A percentile compares a stretch with the other conserved stretches of the same genome.
Evolutionary conservation across 495 filamentous ascomycete genomes (phyloP).

Genomic region (Hypoxylon cercidicola): DNA sequence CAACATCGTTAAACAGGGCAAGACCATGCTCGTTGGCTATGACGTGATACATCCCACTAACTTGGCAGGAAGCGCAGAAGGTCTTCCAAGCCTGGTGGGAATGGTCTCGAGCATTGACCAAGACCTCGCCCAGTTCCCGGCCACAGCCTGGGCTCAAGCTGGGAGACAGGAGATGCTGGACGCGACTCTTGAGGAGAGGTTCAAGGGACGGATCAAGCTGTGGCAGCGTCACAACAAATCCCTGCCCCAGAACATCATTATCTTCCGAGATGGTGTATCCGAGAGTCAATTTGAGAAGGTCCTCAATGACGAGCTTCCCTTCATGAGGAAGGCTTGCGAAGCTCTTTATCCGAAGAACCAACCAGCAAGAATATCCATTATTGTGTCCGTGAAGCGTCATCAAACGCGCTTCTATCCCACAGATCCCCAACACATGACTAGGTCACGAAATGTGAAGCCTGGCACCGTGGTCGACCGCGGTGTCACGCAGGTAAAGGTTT

Average conservation of each 20-base stretch:
- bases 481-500: conserved; percentile 77
- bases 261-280: conserved; percentile 92
- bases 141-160: conserved; percentile 67
- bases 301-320: conserved; percentile 61
- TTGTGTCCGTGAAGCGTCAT: conserved; percentile 87
- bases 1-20: conserved; percentile 67
- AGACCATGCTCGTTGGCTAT: conserved; percentile 81
- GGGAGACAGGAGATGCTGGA: conserved; percentile 70
- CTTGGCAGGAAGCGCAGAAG: conserved; percentile 60
- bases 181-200: conserved; percentile 63
- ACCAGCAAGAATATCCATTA: conserved; percentile 66
- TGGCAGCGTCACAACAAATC: conserved; percentile 66
- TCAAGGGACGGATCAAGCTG: conserved; percentile 64
- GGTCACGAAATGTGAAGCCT: conserved; percentile 70
- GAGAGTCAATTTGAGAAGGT: conserved; percentile 82
- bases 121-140: conserved; percentile 75
- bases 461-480: conserved; percentile 91
- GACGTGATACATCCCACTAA: conserved; percentile 93
- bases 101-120: conserved; percentile 77
- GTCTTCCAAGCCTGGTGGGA: conserved; percentile 74
- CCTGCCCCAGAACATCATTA: conserved; percentile 77
- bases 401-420: conserved; percentile 86
- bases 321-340: conserved; percentile 65
- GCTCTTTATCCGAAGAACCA: conserved; percentile 62
- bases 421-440: conserved; percentile 57